These are phyloP conservation scores for Ambrosia trifida DNA, from an alignment of 129 eudicot genomes.

Conservation along the genomic window DNA sequence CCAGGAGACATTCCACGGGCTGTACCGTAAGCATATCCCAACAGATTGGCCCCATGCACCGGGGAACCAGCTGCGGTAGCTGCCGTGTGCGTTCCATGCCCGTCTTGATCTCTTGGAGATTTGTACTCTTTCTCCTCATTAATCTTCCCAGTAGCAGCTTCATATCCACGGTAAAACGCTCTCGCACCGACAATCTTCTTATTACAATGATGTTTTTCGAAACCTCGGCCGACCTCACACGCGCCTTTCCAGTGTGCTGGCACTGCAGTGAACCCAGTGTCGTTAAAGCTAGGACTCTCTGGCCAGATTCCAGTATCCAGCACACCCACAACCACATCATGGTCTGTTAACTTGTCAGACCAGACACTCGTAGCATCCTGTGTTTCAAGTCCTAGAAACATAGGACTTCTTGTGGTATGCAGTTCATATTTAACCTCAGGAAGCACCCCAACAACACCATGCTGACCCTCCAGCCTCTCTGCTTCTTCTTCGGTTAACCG, in stretches of 20 bases:
- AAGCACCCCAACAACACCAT: constrained; percentile 60
- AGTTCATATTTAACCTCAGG: constrained; percentile 68
- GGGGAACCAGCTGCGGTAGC: constrained; percentile 83
- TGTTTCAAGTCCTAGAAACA: constrained; percentile 69
- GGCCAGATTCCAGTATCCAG: constrained; percentile 98
- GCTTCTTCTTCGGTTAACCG: constrained; percentile 60
- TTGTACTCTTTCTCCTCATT: constrained; percentile 67
- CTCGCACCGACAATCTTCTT: constrained; percentile 79
- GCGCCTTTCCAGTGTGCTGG: constrained; percentile 73
- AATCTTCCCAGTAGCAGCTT: constrained; percentile 77
- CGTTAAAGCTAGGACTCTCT: constrained; percentile 84
- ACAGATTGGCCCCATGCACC: constrained; percentile 73
- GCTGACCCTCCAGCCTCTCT: constrained; percentile 32
- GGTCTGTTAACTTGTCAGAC: constrained; percentile 36
- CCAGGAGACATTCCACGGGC: constrained; percentile 87
- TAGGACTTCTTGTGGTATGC: constrained; percentile 86
- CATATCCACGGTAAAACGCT: constrained; percentile 74
- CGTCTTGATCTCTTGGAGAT: constrained; percentile 89
- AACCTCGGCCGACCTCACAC: constrained; percentile 74
- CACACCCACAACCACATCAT: constrained; percentile 76
- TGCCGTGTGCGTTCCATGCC: constrained; percentile 94
- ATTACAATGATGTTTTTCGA: constrained; percentile 54
- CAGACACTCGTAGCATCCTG: constrained; percentile 40
- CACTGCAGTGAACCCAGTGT: constrained; percentile 48
- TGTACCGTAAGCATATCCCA: constrained; percentile 82